Base-by-base conservation (phyloP, 2,329 filamentous ascomycete genomes). In the Cladosporium sp. region DNA sequence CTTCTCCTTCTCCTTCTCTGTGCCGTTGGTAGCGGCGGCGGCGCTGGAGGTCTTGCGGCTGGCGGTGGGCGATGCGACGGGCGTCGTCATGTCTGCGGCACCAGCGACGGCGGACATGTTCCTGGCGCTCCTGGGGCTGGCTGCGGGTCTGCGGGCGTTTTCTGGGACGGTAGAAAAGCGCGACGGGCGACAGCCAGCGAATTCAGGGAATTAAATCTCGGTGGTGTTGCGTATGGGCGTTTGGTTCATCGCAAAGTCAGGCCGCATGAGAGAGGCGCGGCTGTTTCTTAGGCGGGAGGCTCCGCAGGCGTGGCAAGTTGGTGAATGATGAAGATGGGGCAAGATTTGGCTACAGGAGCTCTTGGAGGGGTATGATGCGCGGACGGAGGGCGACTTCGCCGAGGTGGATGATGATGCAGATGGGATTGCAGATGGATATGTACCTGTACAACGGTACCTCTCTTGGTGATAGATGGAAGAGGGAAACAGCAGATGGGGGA, bases 11-110 rank as follows among this genome's bases (percentile, higher is more conserved):
- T 61, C 58, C 51, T 62, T 61, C 34, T 47, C 43, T 18, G 39
- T 40, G n/a, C 29, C 47, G 7, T 51, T 48, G 18, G 58, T 43
- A 42, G 57, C 55, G 32, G 43, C 48, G 36, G 27, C 43, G 39
- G 53, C 54, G 40, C 58, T 50, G 47, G 45, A 58, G 36, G 60
- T 55, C 52, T 64, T 65, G 48, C 60, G 61, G 36, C 41, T 50
- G 27, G 47, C 49, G 36, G 86, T 80, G 66, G 84, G 81, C 67
- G 89, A 82, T 66, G 82, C 76, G 66, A 82, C 79, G 62, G 82
- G 72, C 66, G 53, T 56, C 52, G 86, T 75, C 62, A 83, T 80
- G 75, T 81, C 83, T 68, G 85, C n/a, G 84, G 55, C 47, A 20
- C 56, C 57, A 29, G 55, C 57, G 37, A 59, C 51, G 43, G 54